phyloP scores from a whole-genome alignment of 352 stramenopile species.

The Globisporangium paroecandrum region DNA sequence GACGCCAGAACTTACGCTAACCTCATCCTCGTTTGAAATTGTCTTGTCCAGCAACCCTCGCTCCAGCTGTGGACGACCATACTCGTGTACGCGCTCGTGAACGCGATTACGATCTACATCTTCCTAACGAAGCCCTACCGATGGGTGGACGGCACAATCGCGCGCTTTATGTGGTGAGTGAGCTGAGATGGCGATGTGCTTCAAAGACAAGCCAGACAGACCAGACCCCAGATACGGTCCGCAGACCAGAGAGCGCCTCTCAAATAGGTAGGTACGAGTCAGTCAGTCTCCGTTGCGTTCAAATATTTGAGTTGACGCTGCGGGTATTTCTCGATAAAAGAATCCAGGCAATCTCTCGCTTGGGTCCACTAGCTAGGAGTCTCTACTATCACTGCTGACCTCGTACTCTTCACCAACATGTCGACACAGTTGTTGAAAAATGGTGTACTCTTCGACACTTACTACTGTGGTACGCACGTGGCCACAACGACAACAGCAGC shows the following conservation, averaged over 20 bases:
- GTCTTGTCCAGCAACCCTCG: constrained; percentile 44
- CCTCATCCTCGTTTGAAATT: not conserved
- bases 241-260: not conserved
- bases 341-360: not conserved
- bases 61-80: constrained; percentile 38
- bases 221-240: not conserved
- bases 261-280: not conserved
- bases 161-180: constrained; percentile 86
- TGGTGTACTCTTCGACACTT: not conserved
- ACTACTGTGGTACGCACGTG: not conserved
- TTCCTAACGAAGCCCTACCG: constrained; percentile 67
- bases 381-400: not conserved
- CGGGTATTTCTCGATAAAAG: not conserved
- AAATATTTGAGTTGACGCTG: not conserved
- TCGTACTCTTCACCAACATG: not conserved
- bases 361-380: not conserved
- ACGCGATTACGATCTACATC: constrained; percentile 64
- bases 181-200: not conserved
- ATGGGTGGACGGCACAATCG: constrained; percentile 76
- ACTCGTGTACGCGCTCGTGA: constrained; percentile 51
- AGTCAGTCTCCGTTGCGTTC: not conserved
- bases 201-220: not conserved
- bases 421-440: not conserved
- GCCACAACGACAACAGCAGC: not conserved
- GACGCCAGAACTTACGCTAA: not conserved